phyloP scores from a whole-genome alignment of 2,329 filamentous ascomycete genomes.

The Pseudogymnoascus sp. region DNA sequence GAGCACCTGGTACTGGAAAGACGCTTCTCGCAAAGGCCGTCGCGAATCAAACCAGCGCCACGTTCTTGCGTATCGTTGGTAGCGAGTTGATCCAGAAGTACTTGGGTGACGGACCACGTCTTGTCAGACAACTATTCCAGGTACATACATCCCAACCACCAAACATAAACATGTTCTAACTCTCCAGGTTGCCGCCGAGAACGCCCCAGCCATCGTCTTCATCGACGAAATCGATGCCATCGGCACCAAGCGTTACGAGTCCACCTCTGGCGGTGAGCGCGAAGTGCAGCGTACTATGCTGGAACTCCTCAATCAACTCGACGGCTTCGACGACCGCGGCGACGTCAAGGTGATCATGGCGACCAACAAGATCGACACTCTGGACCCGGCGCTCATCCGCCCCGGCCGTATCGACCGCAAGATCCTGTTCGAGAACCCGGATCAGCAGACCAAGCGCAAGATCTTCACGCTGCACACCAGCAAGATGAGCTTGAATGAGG shows the following conservation, averaged over 20 bases:
- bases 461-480: slow-evolving; percentile 97
- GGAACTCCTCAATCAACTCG: slow-evolving; percentile 94
- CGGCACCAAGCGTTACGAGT: slow-evolving; percentile 97
- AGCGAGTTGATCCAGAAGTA: slow-evolving; percentile 99
- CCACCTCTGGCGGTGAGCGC: slow-evolving; percentile 89
- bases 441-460: slow-evolving; percentile 90
- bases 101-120: slow-evolving; percentile 84
- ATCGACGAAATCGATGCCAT: slow-evolving; percentile 99
- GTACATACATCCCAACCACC: slow-evolving; percentile 33
- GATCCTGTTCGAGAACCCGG: slow-evolving; percentile 64
- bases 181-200: slow-evolving; percentile 75
- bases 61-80: slow-evolving; percentile 93
- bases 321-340: slow-evolving; percentile 96
- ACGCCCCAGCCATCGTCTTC: slow-evolving; percentile 94
- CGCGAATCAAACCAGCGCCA: slow-evolving; percentile 97
- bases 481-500: slow-evolving; percentile 94
- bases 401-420: slow-evolving; percentile 98
- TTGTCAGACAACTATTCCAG: slow-evolving; percentile 94
- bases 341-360: slow-evolving; percentile 99
- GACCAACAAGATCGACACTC: slow-evolving; percentile 98
- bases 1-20: slow-evolving; percentile 93
- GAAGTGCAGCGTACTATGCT: slow-evolving; percentile 98
- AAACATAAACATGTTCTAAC: slow-evolving; percentile 15
- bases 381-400: slow-evolving; percentile 91
- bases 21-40: slow-evolving; percentile 93